Percentiles rank a stretch among this genome's conserved stretches.
phyloP scores from a whole-genome alignment of 257 asterid species.

The Solanum lycopersicoides region DNA sequence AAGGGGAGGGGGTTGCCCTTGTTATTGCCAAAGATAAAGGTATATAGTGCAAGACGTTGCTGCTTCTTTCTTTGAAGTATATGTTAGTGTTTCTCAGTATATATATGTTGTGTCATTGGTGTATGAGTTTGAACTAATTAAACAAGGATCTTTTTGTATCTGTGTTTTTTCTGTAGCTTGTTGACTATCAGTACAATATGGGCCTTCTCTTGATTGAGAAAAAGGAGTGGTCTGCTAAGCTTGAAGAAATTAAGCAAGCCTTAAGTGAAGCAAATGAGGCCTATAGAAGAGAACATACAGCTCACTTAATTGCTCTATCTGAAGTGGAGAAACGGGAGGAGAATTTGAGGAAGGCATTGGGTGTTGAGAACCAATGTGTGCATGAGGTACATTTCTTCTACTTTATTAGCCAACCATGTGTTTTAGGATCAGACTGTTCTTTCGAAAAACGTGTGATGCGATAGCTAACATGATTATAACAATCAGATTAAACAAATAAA shows the following conservation, averaged over 20 bases:
- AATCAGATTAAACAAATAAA: not conserved
- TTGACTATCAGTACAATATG: constrained; percentile 93
- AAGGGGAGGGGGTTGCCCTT: not conserved
- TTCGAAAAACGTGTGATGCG: not conserved
- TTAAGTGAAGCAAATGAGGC: constrained; percentile 54
- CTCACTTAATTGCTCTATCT: constrained; percentile 48
- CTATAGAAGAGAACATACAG: constrained; percentile 58
- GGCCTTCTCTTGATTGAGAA: constrained; percentile 96
- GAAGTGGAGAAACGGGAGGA: constrained; percentile 94
- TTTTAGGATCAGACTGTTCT: constrained; percentile 7
- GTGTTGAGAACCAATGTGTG: constrained; percentile 90
- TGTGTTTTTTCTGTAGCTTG: constrained; percentile 46
- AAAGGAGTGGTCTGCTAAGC: constrained; percentile 74
- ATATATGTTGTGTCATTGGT: not conserved
- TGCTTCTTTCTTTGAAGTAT: not conserved
- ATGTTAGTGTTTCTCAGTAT: not conserved
- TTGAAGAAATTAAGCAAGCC: constrained; percentile 55
- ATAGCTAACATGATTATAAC: not conserved
- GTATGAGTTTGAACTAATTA: not conserved
- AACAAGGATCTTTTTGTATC: not conserved
- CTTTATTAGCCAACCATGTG: not conserved
- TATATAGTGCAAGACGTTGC: not conserved
- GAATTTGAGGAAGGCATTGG: constrained; percentile 80
- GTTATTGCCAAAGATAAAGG: not conserved
- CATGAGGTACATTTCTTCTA: constrained; percentile 50